phyloP scores from a whole-genome alignment of 1,284 basidiomycete species.

The Cutaneotrichosporon cyanovorans region DNA sequence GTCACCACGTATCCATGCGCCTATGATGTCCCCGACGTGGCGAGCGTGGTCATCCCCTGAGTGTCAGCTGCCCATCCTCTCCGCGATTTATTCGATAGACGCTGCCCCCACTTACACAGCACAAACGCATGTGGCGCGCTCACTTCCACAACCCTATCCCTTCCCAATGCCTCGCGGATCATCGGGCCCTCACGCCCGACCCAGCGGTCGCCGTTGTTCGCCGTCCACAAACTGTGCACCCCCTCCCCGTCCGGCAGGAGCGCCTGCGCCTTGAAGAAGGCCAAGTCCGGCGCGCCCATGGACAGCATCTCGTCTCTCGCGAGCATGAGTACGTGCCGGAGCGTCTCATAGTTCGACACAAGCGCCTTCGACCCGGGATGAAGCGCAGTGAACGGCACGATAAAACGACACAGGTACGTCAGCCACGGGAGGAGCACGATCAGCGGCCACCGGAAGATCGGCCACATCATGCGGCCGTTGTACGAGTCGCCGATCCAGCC shows the following conservation, averaged over 20 bases:
- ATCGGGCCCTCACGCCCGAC: constrained; percentile 38
- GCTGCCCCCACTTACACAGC: constrained; percentile 25
- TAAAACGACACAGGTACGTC: constrained; percentile 18
- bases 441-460: constrained; percentile 39
- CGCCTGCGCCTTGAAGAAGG: constrained; percentile 26
- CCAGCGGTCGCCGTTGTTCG: constrained; percentile 34
- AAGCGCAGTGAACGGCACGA: constrained; percentile 26
- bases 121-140: constrained; percentile 40
- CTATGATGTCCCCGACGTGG: constrained; percentile 29
- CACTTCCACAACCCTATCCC: constrained; percentile 23
- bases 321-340: constrained; percentile 35
- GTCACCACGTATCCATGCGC: constrained; percentile 23
- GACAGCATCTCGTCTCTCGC: constrained; percentile 38
- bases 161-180: constrained; percentile 27
- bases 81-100: no score
- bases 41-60: constrained; percentile 28
- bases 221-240: constrained; percentile 32
- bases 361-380: constrained; percentile 31
- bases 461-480: constrained; percentile 40
- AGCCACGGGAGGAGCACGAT: constrained; percentile 21
- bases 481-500: constrained; percentile 39
- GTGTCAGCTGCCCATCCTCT: neutral
- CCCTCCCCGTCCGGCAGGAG: constrained; percentile 2
- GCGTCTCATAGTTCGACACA: constrained; percentile 29
- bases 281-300: constrained; percentile 36